Evolutionary conservation across 352 stramenopile species (phyloP).

Genomic region (Phytophthora ramorum): DNA sequence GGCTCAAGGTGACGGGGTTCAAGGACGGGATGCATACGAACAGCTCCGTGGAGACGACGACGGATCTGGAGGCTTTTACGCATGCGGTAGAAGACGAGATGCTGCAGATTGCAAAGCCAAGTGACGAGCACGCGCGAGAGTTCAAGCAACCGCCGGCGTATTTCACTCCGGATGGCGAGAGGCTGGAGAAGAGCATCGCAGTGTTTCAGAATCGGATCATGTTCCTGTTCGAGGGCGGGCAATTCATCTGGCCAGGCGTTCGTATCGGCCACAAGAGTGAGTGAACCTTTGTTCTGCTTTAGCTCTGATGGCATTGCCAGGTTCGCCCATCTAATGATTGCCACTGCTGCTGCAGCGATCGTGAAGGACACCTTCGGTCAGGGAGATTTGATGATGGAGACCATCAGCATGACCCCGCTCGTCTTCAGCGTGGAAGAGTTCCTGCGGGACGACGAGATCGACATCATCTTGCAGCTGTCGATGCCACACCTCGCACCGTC

Average conservation of each 20-base stretch:
- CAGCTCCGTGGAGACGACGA: conserved; percentile 39
- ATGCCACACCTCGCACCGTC: conserved; percentile 69
- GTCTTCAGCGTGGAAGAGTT: conserved; percentile 82
- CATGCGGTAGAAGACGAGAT: conserved; percentile 47
- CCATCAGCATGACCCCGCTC: conserved; percentile 67
- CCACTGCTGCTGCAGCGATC: conserved; percentile 29
- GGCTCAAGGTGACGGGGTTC: conserved; percentile 55
- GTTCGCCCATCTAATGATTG: conserved; percentile 2
- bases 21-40: conserved; percentile 61
- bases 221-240: conserved; percentile 77
- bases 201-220: conserved; percentile 57
- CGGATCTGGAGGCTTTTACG: conserved; percentile 46
- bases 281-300: neutral
- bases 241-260: conserved; percentile 81
- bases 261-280: conserved; percentile 71
- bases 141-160: conserved; percentile 79
- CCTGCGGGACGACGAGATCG: conserved; percentile 78
- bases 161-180: conserved; percentile 62
- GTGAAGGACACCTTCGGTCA: conserved; percentile 52
- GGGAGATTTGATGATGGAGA: conserved; percentile 62
- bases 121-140: conserved; percentile 36
- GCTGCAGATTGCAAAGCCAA: conserved; percentile 39
- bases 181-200: conserved; percentile 47
- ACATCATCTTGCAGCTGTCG: conserved; percentile 73
- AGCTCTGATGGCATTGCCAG: neutral